Conservation (phyloP, 2,329 filamentous ascomycete species). For the Juglanconis sp. region DNA sequence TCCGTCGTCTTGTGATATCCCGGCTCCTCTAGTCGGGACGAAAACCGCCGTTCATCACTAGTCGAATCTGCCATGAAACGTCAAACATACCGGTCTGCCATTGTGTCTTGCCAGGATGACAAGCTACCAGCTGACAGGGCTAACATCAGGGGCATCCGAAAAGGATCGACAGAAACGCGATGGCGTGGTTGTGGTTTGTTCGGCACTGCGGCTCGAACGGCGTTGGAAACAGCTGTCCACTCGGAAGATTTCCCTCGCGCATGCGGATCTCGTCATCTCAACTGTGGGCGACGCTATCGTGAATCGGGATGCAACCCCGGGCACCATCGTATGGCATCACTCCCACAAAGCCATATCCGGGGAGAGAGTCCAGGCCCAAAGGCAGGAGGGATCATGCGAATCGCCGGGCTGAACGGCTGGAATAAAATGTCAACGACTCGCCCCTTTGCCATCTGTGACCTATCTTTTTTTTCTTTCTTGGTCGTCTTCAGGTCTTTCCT, state of each 20-base stretch:
- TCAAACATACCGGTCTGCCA: no score
- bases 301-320: not conserved
- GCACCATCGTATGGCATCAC: no score
- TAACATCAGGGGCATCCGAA: not conserved
- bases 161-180: no score
- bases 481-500: not conserved
- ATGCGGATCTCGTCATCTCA: conserved; percentile 5
- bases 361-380: not conserved
- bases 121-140: no score
- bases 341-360: no score
- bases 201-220: not conserved
- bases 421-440: not conserved
- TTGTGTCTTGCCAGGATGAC: no score
- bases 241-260: not conserved
- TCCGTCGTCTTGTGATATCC: no score
- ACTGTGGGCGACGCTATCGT: not conserved
- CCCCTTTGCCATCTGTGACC: not conserved
- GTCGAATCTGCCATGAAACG: no score
- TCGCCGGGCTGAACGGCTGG: not conserved
- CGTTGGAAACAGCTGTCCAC: not conserved
- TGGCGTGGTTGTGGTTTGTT: not conserved
- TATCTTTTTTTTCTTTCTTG: not conserved
- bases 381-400: not conserved
- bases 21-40: no score
- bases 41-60: no score